Base-by-base conservation (phyloP, 176 grass and related monocot genomes). In the Triticum monococcum region DNA sequence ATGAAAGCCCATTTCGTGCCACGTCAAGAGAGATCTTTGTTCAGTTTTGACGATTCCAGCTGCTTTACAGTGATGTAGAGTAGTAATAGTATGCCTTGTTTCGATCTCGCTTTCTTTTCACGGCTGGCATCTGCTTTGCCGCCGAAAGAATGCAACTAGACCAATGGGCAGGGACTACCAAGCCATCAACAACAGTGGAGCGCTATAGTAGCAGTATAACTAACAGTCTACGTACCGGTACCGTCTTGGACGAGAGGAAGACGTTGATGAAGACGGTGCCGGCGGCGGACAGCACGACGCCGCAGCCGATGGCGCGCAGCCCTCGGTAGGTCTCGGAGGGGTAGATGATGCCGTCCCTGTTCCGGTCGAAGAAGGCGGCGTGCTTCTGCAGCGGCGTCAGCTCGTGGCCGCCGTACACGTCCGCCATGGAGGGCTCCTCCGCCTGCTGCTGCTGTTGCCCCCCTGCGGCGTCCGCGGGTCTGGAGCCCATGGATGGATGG, bases 341-440 rank as follows among this genome's bases (percentile, higher is more conserved):
- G 80, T 80, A 87, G 86, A 95, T 87, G 88, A 93, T 0, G 81
- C 93, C 93, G 43, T 93, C 93, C 78, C 89, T 95, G 84, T 95
- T 75, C 14, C 86, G 12, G 81, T 93, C 93, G 78, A 95, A 95
- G 91, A 93, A 95, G 66, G 86, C 89, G 65, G 91, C 88, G 88
- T 95, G 91, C 66, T 75, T 46, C 89, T 95, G 93, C 70, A 93
- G 89, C 68, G 91, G 88, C 38, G 93, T 93, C 71, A 91, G 45
- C 14, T 94, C 89, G 33, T 38, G 40, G 14, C 41, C 2, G 41
- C 8, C 46, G 84, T 85, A 90, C 38, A 85, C 65, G 33, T 88
- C 85, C 43, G 83, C 88, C 85, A 33, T 17, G 59, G 83, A 85
- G 20, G 2, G 0, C 41, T 26, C 22, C 37, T 14, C 4, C 71